Evolutionary conservation across 345 rosid genomes (phyloP), one percentile per base, ranked within the genome.

Genomic region (Odontarrhena argentea): DNA sequence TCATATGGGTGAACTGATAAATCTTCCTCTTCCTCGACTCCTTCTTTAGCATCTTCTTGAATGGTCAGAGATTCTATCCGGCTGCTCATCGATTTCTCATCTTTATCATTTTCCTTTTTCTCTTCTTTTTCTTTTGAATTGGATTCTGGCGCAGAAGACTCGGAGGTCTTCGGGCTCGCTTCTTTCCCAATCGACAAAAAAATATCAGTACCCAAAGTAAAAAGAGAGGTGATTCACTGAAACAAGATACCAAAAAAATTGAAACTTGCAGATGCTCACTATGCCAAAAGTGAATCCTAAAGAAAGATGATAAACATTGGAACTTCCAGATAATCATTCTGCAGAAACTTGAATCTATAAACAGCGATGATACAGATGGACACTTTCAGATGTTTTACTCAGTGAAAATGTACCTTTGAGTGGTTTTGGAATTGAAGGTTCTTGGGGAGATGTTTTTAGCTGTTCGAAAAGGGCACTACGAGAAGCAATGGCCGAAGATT

Each of bases 1-100:
- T 95, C 99, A 8, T 82, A 95, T 24, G 97, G 94, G 70, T 86
- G 53, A 46, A 75, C 60, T 47, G 92, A 85, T 26, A 91, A 86
- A 28, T 93, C 98, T 75, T 89, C 99, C 52, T 91, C 99, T 35
- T 91, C 99, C 79, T 91, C 96, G 11, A 85, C 83, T 25, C 82
- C 96, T 75, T 95, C 98, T 74, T 86, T 91, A 38, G 84, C 82
- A 58, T 87, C 98, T 80, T 95, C 99, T 70, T 85, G 55, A 79
- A 95, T 95, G 25, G 96, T 82, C 68, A 85, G 92, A 81, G 96
- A 80, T 62, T 63, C 96, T 44, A 91, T 64, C 76, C 92, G 77
- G 80, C 74, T 83, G 84, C 83, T 85, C 86, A 88, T 78, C 4
- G 83, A 64, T 38, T 84, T 78, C 76, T 83, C 97, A 68, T 47